Conservation (phyloP, 352 stramenopile genomes). For the Phytophthora melonis region DNA sequence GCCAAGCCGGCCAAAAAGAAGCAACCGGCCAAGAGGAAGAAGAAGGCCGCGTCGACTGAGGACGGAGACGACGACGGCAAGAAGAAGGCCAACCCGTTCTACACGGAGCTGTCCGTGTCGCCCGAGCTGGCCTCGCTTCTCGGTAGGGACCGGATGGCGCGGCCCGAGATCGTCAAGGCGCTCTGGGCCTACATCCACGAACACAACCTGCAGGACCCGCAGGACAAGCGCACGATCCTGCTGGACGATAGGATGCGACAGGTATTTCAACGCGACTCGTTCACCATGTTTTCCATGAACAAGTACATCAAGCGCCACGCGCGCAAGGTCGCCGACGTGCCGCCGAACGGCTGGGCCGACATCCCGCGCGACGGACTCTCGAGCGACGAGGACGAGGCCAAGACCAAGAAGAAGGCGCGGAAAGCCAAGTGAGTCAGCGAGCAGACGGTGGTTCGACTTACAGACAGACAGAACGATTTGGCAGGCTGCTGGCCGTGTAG, state of each 20-base stretch:
- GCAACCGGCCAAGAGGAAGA: conserved; percentile 54
- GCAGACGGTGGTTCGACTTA: conserved; percentile 7
- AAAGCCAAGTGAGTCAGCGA: conserved; percentile 33
- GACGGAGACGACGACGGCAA: conserved; percentile 62
- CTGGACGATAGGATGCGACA: conserved; percentile 89
- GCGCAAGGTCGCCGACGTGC: conserved; percentile 73
- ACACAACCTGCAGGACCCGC: conserved; percentile 95
- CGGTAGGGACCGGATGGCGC: conserved; percentile 82
- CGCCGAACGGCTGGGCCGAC: conserved; percentile 71
- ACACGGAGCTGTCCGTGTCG: conserved; percentile 78
- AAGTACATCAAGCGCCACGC: conserved; percentile 91
- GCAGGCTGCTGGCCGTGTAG: conserved; percentile 23
- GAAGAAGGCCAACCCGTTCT: conserved; percentile 79
- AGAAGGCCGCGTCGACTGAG: conserved; percentile 51
- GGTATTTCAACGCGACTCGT: conserved; percentile 85
- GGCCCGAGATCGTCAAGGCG: conserved; percentile 94
- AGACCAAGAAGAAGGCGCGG: conserved; percentile 47
- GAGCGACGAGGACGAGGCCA: conserved; percentile 82
- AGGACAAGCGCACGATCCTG: conserved; percentile 94
- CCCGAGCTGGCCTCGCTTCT: conserved; percentile 83
- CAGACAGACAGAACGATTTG: conserved; percentile 12
- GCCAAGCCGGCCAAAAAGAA: conserved; percentile 76
- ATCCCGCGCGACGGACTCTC: conserved; percentile 81
- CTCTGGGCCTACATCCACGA: conserved; percentile 97
- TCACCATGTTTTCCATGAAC: conserved; percentile 93